These are phyloP conservation scores for Wallacemonas sp. DNA, from an alignment of 208 protist species.

Conservation along the genomic window DNA sequence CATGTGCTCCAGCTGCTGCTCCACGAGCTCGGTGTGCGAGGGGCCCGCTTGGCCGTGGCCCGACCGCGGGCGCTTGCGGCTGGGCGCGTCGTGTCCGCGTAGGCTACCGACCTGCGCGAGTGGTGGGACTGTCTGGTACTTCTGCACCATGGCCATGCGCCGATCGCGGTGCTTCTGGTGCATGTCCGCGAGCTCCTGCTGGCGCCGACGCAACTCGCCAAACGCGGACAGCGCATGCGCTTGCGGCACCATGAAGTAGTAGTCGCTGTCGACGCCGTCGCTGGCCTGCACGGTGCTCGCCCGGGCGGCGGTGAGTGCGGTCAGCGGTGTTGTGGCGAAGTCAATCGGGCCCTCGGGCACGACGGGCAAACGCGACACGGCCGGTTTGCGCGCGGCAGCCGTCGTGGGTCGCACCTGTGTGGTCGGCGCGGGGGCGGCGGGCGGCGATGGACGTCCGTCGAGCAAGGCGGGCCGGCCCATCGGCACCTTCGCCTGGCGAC, in stretches of 20 bases:
- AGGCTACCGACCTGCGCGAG: background rate
- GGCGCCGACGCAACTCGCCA: background rate
- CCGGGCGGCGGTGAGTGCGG: background rate
- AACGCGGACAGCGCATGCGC: slow-evolving; percentile 38
- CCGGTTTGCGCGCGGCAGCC: too few relatives aligned
- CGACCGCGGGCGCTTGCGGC: background rate
- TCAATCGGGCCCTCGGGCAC: slow-evolving; percentile 23
- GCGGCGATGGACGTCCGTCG: background rate
- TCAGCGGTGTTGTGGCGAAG: slow-evolving; percentile 34
- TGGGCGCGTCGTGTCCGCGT: background rate
- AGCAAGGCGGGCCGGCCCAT: background rate
- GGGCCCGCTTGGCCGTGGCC: background rate
- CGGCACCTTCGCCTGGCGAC: background rate
- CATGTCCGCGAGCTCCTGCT: slow-evolving; percentile 14
- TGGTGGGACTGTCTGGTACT: slow-evolving; percentile 14
- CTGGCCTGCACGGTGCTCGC: too few relatives aligned
- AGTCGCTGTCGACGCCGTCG: slow-evolving; percentile 28
- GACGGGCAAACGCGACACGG: too few relatives aligned
- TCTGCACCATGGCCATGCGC: slow-evolving; percentile 15
- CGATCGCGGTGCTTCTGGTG: slow-evolving; percentile 19
- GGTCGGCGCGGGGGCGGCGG: background rate
- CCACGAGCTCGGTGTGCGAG: background rate
- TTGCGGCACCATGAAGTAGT: slow-evolving; percentile 59
- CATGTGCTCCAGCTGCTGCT: background rate
- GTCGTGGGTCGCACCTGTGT: too few relatives aligned